Base-by-base conservation (phyloP, 2,329 filamentous ascomycete genomes). In the Plenodomus lindquistii region DNA sequence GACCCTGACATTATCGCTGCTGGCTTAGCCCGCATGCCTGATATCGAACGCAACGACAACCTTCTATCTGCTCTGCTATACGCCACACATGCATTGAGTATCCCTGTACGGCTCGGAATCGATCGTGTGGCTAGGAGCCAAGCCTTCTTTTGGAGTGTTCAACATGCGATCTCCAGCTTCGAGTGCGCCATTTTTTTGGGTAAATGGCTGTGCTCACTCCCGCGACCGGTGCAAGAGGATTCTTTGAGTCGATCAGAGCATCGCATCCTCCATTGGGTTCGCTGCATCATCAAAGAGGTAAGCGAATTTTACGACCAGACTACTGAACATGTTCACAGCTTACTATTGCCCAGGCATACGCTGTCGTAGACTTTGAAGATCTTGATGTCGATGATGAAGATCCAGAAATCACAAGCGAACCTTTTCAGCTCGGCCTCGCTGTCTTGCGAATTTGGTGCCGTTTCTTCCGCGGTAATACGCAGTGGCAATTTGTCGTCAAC, bases 111-210 rank as follows among this genome's bases (percentile, higher is more conserved):
- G 18, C 59, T 83, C 0, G 81, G 81, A 0, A 77, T 84, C 15
- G 79, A 81, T 42, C 75, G 78, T 13, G 80, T 83, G 0, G 79
- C 79, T 0, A 70, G 78, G 15, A 83, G 79, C 15, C 80, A 83
- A 42, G 79, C 80, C 0, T 80, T 81, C 37, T 79, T 82, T 40
- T 83, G 81, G 80, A 81, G 79, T 4, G 79, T 81, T 2, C 73
- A 81, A n/a, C 80, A 83, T 43, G 79, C 79, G 0, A 69, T 83
- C 0, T 81, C 78, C 3, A 78, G 77, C 1, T 69, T 84, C 0
- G 81, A 84, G 55, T 82, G 80, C 17, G 79, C 79, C 0, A 75
- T 83, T 0, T 65, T 84, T 2, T 63, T 83, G 0, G 79, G 78
- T 13, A 83, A 82, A 50, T 79, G 77, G 77, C 66, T 69, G 3